These are phyloP conservation scores for Colletotrichum aenigma DNA, from an alignment of 2,329 filamentous ascomycete genomes.

Conservation along the genomic window DNA sequence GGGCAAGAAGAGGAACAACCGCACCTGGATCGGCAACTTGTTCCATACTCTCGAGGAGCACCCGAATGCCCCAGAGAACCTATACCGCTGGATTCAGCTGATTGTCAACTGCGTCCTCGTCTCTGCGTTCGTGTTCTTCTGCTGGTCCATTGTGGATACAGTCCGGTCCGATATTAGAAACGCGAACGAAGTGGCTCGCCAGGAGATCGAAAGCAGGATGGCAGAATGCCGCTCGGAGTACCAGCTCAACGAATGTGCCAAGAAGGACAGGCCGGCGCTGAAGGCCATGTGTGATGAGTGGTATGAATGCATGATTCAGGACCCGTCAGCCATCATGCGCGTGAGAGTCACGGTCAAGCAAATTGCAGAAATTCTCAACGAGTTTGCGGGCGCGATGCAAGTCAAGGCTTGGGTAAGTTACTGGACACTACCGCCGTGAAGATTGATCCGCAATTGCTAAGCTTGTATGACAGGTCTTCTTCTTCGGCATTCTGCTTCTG, in stretches of 20 bases:
- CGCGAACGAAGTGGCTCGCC: slow-evolving; percentile 71
- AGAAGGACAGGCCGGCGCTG: slow-evolving; percentile 72
- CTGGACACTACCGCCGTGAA: not conserved
- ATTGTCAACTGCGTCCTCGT: slow-evolving; percentile 69
- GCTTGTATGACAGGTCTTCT: slow-evolving; percentile 46
- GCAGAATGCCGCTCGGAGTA: slow-evolving; percentile 76
- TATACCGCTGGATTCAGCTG: slow-evolving; percentile 64
- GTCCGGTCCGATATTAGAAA: slow-evolving; percentile 77
- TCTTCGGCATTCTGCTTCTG: slow-evolving; percentile 52
- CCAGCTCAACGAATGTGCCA: slow-evolving; percentile 74
- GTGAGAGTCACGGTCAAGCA: slow-evolving; percentile 85
- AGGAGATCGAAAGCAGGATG: slow-evolving; percentile 74
- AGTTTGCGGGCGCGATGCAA: slow-evolving; percentile 88
- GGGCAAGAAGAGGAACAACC: slow-evolving; percentile 18
- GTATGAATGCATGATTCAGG: slow-evolving; percentile 86
- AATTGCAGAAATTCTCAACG: slow-evolving; percentile 91
- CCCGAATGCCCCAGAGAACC: slow-evolving; percentile 62
- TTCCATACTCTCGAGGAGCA: slow-evolving; percentile 60
- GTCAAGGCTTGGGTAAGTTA: slow-evolving; percentile 71
- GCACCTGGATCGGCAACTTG: slow-evolving; percentile 45
- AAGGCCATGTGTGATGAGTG: slow-evolving; percentile 77
- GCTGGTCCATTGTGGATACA: slow-evolving; percentile 69
- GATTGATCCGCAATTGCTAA: not conserved
- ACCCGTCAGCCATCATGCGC: slow-evolving; percentile 77
- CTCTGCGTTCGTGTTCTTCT: slow-evolving; percentile 61